Evolutionary conservation across 106 monocot genomes (phyloP).

Genomic region (Dendrobium officinale): DNA sequence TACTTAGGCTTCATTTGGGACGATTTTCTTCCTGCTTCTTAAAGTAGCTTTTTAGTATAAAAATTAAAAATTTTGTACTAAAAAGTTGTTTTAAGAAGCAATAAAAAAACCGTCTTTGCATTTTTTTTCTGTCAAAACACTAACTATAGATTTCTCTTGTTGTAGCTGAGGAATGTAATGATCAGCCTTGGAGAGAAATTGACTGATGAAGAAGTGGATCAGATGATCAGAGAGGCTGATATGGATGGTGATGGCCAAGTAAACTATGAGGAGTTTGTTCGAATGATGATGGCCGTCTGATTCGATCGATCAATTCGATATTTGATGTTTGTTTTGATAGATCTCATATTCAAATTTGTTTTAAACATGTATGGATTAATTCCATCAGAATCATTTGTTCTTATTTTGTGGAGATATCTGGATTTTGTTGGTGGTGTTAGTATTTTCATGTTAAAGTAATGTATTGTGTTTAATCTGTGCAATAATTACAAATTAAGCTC

Average conservation of each 20-base stretch:
- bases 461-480: neutral
- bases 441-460: too few relatives aligned
- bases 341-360: conserved; percentile 5
- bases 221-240: conserved; percentile 34
- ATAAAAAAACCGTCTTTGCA: neutral
- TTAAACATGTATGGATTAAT: neutral
- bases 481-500: neutral
- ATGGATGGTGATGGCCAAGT: conserved; percentile 57
- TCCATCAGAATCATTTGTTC: neutral
- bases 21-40: too few relatives aligned
- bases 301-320: neutral
- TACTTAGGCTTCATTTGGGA: neutral
- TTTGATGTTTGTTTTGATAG: too few relatives aligned
- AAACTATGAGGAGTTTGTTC: conserved; percentile 51
- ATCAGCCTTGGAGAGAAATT: conserved; percentile 26
- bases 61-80: too few relatives aligned
- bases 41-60: too few relatives aligned
- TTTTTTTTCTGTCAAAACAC: neutral
- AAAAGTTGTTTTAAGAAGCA: too few relatives aligned
- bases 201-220: conserved; percentile 43
- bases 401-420: neutral
- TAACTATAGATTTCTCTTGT: neutral
- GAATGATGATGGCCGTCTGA: conserved; percentile 42
- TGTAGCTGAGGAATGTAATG: conserved; percentile 26
- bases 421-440: neutral